Percentiles rank a stretch among this genome's conserved stretches.
Conservation (phyloP, 225 moss, liverwort and hornwort species). For the Climacium dendroides region DNA sequence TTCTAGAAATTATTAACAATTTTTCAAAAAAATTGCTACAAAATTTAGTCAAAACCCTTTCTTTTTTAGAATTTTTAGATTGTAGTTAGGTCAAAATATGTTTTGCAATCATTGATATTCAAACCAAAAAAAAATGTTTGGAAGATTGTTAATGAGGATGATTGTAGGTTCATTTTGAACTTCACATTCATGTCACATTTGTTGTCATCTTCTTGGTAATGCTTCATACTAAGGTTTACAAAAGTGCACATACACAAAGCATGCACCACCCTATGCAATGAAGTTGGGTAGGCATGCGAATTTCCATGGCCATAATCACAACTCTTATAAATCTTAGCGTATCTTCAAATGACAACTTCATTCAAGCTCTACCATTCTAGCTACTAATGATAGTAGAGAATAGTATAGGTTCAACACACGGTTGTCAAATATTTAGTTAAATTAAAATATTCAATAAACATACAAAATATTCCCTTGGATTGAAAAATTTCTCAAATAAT, state of each 20-base stretch:
- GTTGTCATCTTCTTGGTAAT: background rate
- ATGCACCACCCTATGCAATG: background rate
- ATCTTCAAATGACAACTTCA: background rate
- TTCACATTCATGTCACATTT: background rate
- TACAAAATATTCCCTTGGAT: background rate
- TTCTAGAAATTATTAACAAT: background rate
- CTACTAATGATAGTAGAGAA: accelerated
- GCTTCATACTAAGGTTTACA: background rate
- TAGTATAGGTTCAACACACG: background rate
- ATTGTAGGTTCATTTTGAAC: background rate
- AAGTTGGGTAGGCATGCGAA: background rate
- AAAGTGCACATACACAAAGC: accelerated
- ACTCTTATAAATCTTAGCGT: background rate
- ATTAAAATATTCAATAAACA: background rate
- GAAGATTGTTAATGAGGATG: accelerated
- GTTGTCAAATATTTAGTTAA: background rate
- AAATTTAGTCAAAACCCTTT: background rate
- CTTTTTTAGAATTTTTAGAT: background rate
- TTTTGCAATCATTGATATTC: background rate
- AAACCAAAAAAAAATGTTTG: too few species aligned
- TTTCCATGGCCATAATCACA: background rate
- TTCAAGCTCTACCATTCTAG: background rate
- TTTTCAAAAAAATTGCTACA: background rate
- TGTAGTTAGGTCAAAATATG: background rate
- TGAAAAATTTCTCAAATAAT: accelerated